Evolutionary conservation across 805 yeast genomes (phyloP).

Genomic region (Candida pseudoglaebosa): DNA sequence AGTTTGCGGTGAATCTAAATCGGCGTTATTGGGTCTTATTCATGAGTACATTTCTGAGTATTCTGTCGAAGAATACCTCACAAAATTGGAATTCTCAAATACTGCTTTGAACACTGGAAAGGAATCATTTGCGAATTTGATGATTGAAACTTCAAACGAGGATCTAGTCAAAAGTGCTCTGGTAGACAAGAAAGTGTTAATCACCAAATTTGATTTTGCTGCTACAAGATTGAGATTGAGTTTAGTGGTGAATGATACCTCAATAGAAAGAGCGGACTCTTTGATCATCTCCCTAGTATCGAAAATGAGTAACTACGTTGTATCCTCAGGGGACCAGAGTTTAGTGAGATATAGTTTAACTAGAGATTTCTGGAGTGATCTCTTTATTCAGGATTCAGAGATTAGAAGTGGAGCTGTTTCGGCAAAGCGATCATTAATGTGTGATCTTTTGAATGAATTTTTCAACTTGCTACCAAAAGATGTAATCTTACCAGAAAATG

Average conservation of each 20-base stretch:
- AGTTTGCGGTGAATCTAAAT: slow-evolving; percentile 57
- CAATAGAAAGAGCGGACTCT: slow-evolving; percentile 15
- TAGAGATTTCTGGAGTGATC: slow-evolving; percentile 23
- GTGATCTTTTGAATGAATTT: slow-evolving; percentile 4
- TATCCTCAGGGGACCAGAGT: slow-evolving; percentile 9
- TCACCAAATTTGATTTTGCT: slow-evolving; percentile 45
- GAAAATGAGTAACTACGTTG: slow-evolving; percentile 39
- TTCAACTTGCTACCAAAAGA: slow-evolving; percentile 2
- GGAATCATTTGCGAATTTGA: slow-evolving; percentile 11
- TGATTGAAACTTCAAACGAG: slow-evolving; percentile 10
- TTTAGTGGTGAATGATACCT: slow-evolving; percentile 21
- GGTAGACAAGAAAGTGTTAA: slow-evolving; percentile 32
- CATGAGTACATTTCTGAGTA: slow-evolving; percentile 3
- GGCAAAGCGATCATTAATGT: not conserved
- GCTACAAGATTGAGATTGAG: slow-evolving; percentile 42
- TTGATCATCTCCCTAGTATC: slow-evolving; percentile 36
- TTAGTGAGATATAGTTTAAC: slow-evolving; percentile 16
- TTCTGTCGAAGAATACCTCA: slow-evolving; percentile 5
- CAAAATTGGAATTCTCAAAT: slow-evolving; percentile 2
- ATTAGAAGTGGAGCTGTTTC: not conserved
- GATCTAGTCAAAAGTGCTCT: slow-evolving; percentile 3
- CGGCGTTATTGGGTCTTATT: slow-evolving; percentile 16
- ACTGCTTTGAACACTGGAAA: not conserved
- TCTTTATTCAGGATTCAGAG: slow-evolving; percentile 12
- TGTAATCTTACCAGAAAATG: not conserved